Base-by-base conservation (phyloP, 345 rosid genomes). In the Clausena lansium region DNA sequence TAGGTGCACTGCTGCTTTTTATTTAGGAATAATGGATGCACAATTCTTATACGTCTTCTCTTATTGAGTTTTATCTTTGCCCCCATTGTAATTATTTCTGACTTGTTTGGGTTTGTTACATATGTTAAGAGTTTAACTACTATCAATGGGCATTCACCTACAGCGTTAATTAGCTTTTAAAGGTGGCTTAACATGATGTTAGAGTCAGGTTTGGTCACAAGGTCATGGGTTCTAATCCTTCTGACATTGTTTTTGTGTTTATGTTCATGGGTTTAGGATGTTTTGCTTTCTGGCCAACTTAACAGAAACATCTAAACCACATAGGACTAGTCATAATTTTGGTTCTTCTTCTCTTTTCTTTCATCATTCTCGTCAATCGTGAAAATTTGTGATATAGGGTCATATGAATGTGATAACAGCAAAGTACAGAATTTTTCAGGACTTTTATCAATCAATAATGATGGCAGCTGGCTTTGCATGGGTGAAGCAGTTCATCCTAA, bases 381-480 rank as follows among this genome's bases (percentile, higher is more conserved):
- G 20, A 50, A 50, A 50, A 10, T 41, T 41, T 41, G 47, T 41
- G 47, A 41, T 41, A 41, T 2, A 41, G 27, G 61, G 27, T 57
- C n/a, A 57, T 7, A 22, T 57, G 24, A 7, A n/a, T 59, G 63
- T 59, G 13, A 24, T 59, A 24, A 59, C 14, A 9, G 11, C n/a
- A 9, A 67, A 22, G n/a, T n/a, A n/a, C n/a, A n/a, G 86, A 91
- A 93, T 89, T 61, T 93, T 19, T 76, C 95, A 0, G 99, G 97
- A 24, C 80, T 88, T 64, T 91, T 89, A 50, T 84, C 94, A 4
- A 79, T 95, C 22, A 81, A 71, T 57, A 82, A 85, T 9, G 91
- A 92, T 85, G 96, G 97, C 59, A 89, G 88, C 85, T 95, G 98
- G 97, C 82, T 86, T 79, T 88, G 90, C 81, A 86, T 87, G 70